These are phyloP conservation scores for Tulasnella sp. DNA, from an alignment of 768 basidiomycete species.

Conservation along the genomic window DNA sequence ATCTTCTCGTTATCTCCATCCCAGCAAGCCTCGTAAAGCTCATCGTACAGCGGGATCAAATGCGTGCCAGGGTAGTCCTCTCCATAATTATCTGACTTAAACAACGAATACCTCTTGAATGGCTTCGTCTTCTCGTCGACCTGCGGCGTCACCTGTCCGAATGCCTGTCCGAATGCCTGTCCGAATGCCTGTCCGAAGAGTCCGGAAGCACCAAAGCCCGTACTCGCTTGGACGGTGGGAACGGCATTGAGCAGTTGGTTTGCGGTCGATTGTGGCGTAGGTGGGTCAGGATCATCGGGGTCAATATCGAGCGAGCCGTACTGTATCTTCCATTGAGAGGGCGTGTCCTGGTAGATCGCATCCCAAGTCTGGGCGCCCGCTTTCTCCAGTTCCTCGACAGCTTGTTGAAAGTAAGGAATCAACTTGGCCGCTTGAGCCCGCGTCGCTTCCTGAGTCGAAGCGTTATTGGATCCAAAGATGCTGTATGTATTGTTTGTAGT, in stretches of 20 bases:
- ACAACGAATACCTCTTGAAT: not conserved
- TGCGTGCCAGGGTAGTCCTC: constrained; percentile 35
- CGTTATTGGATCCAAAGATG: not conserved
- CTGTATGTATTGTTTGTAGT: not conserved
- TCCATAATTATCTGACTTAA: not conserved
- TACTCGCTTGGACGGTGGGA: too few relatives aligned
- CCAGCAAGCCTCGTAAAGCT: constrained; percentile 57
- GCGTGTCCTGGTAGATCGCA: constrained; percentile 42
- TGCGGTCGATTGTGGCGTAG: not conserved
- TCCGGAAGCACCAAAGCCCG: not conserved
- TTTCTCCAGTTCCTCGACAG: constrained; percentile 39
- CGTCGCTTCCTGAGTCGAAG: not conserved
- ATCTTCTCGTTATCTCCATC: constrained; percentile 52
- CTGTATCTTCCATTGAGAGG: not conserved
- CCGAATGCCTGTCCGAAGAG: not conserved
- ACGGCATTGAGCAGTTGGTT: too few relatives aligned
- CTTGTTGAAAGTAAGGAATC: constrained; percentile 40
- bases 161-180: constrained; percentile 30
- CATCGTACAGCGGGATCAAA: constrained; percentile 46
- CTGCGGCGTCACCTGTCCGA: constrained; percentile 13
- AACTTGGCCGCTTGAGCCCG: constrained; percentile 36
- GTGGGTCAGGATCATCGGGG: not conserved
- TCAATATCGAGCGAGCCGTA: constrained; percentile 30
- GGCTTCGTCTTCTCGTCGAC: not conserved
- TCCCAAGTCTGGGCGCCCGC: constrained; percentile 48